Conservation (phyloP, 2,329 filamentous ascomycete genomes). For the Clonostachys byssicola region DNA sequence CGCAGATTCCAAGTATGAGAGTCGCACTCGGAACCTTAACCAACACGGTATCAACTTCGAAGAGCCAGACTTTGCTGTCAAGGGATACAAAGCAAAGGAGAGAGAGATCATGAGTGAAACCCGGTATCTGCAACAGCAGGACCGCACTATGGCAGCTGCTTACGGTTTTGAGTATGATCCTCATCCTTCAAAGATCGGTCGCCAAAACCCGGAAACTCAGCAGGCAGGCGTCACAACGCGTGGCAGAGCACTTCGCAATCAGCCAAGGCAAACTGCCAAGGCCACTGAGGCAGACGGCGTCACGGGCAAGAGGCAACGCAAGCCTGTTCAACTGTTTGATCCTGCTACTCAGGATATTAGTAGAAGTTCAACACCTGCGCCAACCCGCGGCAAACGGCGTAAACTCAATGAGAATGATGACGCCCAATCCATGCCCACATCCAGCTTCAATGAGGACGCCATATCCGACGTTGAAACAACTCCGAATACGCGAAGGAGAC, state of each 20-base stretch:
- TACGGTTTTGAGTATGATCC: constrained; percentile 61
- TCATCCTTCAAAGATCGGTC: constrained; percentile 51
- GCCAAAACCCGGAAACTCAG: constrained; percentile 54
- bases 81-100: constrained; percentile 44
- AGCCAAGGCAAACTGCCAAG: constrained; percentile 53
- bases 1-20: constrained; percentile 42
- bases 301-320: constrained; percentile 49
- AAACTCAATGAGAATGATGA: constrained; percentile 17
- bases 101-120: constrained; percentile 37
- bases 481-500: constrained; percentile 19
- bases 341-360: constrained; percentile 46
- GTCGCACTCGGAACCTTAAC: constrained; percentile 34
- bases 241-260: constrained; percentile 48
- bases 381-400: constrained; percentile 21
- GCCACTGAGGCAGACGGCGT: constrained; percentile 49
- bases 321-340: constrained; percentile 45
- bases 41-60: constrained; percentile 36
- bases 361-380: constrained; percentile 45
- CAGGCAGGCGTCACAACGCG: constrained; percentile 44
- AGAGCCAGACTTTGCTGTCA: constrained; percentile 49
- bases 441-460: constrained; percentile 25
- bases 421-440: constrained; percentile 16
- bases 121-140: constrained; percentile 45
- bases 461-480: constrained; percentile 19
- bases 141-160: constrained; percentile 52